These are phyloP conservation scores for Suzukiozyma palmioleophila DNA, from an alignment of 1,139 yeast species.

Conservation along the genomic window DNA sequence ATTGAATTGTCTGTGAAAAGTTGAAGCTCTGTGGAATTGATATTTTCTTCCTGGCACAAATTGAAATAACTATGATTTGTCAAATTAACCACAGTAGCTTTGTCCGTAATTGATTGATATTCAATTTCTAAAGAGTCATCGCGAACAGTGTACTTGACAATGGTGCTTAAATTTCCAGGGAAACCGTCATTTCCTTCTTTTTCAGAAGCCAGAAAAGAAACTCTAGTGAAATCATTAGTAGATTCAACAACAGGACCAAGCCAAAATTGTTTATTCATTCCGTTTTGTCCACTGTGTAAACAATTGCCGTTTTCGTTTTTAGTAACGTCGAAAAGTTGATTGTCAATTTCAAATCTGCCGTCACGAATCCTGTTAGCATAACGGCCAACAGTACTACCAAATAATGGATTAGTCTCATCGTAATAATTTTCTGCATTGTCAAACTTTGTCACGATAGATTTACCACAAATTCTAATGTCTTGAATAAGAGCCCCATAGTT, in stretches of 20 bases:
- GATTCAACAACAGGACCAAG: constrained; percentile 47
- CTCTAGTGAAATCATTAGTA: constrained; percentile 26
- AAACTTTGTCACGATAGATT: constrained; percentile 31
- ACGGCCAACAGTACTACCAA: constrained; percentile 64
- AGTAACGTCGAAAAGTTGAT: constrained; percentile 34
- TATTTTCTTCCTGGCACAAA: constrained; percentile 21
- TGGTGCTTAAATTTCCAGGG: constrained; percentile 48
- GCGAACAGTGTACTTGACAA: constrained; percentile 39
- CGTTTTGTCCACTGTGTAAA: constrained; percentile 50
- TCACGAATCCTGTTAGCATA: constrained; percentile 56
- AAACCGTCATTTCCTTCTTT: constrained; percentile 48
- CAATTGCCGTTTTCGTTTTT: constrained; percentile 41
- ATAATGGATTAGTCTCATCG: constrained; percentile 40
- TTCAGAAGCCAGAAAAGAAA: constrained; percentile 41
- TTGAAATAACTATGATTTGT: constrained; percentile 67
- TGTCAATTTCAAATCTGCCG: constrained; percentile 41
- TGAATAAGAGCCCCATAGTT: constrained; percentile 54
- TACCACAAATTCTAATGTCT: constrained; percentile 31
- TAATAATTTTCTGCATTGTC: constrained; percentile 33
- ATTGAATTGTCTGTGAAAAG: constrained; percentile 26
- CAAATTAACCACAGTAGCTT: constrained; percentile 51
- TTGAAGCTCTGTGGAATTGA: constrained; percentile 32
- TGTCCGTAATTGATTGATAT: constrained; percentile 38
- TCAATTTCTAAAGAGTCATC: constrained; percentile 36
- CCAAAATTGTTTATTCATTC: constrained; percentile 48